These are phyloP conservation scores for Tylopilus sp. DNA, from an alignment of 768 basidiomycete species.

Conservation along the genomic window DNA sequence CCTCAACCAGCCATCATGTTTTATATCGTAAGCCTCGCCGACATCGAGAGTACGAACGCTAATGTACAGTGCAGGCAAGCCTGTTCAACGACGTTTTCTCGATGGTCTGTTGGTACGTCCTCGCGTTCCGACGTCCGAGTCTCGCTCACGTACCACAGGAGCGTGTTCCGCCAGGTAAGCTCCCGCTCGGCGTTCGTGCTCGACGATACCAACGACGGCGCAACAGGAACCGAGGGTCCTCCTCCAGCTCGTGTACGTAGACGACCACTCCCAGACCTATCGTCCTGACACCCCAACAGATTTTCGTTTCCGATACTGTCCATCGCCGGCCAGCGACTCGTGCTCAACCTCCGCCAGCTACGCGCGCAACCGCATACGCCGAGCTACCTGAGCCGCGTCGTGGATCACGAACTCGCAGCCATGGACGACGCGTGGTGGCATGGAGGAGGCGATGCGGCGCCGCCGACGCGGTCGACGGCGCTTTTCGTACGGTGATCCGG, in stretches of 20 bases:
- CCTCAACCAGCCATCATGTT: constrained; percentile 9
- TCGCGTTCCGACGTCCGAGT: too few relatives aligned
- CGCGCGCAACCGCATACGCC: too few relatives aligned
- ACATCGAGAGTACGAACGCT: too few relatives aligned
- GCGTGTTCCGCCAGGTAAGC: constrained; percentile 3
- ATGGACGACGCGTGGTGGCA: neutral
- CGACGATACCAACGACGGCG: neutral
- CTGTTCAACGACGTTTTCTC: constrained; percentile 4
- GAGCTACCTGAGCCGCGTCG: too few relatives aligned
- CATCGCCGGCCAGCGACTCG: constrained; percentile 16
- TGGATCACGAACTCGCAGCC: constrained; percentile 5
- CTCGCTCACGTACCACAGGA: constrained; percentile 5
- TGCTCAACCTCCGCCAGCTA: constrained; percentile 21
- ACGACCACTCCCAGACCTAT: neutral
- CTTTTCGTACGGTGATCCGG: too few relatives aligned
- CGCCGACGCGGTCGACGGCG: too few relatives aligned
- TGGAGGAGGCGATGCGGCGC: too few relatives aligned
- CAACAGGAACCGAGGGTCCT: constrained; percentile 6
- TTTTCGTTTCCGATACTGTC: constrained; percentile 14
- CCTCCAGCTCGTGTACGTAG: constrained; percentile 8
- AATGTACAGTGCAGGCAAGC: neutral
- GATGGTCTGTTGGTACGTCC: constrained; percentile 11
- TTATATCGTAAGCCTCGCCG: constrained; percentile 5
- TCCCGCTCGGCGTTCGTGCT: neutral
- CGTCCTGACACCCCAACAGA: constrained; percentile 2